Evolutionary conservation across 345 rosid species (phyloP), one percentile per base, ranked within the genome.

Genomic region (Passiflora organensis): DNA sequence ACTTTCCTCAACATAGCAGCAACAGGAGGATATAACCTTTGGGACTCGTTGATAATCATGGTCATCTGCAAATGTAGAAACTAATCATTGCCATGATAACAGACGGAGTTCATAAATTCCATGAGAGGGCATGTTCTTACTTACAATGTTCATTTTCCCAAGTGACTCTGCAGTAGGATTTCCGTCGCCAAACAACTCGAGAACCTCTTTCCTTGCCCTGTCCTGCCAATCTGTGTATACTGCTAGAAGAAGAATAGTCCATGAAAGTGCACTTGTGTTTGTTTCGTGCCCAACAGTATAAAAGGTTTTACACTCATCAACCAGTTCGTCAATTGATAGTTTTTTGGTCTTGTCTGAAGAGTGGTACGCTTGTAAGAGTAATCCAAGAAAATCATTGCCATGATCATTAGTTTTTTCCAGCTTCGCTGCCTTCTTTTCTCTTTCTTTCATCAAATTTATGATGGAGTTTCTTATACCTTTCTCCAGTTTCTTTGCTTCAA

Each of bases 211-310:
- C 60, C 80, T 74, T 19, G 64, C 76, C 61, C 66, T 58, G 17
- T 76, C 78, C 64, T 80, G 84, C 78, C 79, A 76, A 13, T 80
- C 78, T 10, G 52, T 32, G 53, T 76, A 66, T n/a, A 69, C 10
- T 28, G 79, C 65, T 6, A 79, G 60, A 51, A 72, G 65, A 53
- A 72, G 53, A 12, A 55, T 47, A 10, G 53, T 63, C 72, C 76
- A 72, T 9, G 58, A 13, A 11, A 72, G 62, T 21, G 60, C 45
- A 24, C 60, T 56, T 14, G 48, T 17, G 13, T 66, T 63, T 20
- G 73, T 48, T 54, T 67, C 77, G 13, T 67, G 77, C 17, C 72
- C 73, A 14, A 59, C 73, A 41, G 71, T 12, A 58, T 70, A 73
- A 60, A 73, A 70, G 32, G 69, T 70, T 67, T 67, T 76, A 53